Percentiles rank a stretch among this genome's conserved stretches.
These are phyloP conservation scores for Beauveria caledonica DNA, from an alignment of 2,329 filamentous ascomycete genomes.

Conservation along the genomic window DNA sequence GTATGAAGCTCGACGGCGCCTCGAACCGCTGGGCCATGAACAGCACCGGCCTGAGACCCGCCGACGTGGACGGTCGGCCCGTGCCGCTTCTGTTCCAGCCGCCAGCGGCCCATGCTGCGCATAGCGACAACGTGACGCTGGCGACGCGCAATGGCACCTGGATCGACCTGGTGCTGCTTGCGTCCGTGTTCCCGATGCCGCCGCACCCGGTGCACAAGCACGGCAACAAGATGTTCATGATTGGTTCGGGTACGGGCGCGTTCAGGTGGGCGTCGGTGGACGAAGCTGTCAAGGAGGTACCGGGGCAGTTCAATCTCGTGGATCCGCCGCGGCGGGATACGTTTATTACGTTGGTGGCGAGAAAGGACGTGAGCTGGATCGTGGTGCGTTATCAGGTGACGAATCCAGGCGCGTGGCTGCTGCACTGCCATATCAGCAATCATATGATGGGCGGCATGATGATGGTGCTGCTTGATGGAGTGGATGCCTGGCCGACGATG, in stretches of 20 bases:
- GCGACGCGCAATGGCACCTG: slow-evolving; percentile 38
- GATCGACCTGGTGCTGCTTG: slow-evolving; percentile 47
- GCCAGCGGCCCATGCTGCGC: background rate
- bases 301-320: slow-evolving; percentile 47
- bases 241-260: slow-evolving; percentile 41
- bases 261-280: slow-evolving; percentile 47
- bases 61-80: slow-evolving; percentile 22
- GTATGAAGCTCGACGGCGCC: slow-evolving; percentile 31
- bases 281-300: slow-evolving; percentile 39
- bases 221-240: slow-evolving; percentile 49
- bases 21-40: slow-evolving; percentile 48
- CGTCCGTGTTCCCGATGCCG: slow-evolving; percentile 36
- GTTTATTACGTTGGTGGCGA: slow-evolving; percentile 19
- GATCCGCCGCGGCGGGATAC: slow-evolving; percentile 46
- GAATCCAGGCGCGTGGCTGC: slow-evolving; percentile 42
- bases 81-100: slow-evolving; percentile 40
- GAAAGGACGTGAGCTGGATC: slow-evolving; percentile 29
- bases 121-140: slow-evolving; percentile 38
- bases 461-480: slow-evolving; percentile 40
- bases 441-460: slow-evolving; percentile 49
- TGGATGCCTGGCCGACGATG: slow-evolving; percentile 34
- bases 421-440: slow-evolving; percentile 43
- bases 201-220: slow-evolving; percentile 58
- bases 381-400: slow-evolving; percentile 43
- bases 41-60: slow-evolving; percentile 32